These are phyloP conservation scores for Irineochytrium annulatum DNA, from an alignment of 192 early-diverging fungal species.

Conservation along the genomic window DNA sequence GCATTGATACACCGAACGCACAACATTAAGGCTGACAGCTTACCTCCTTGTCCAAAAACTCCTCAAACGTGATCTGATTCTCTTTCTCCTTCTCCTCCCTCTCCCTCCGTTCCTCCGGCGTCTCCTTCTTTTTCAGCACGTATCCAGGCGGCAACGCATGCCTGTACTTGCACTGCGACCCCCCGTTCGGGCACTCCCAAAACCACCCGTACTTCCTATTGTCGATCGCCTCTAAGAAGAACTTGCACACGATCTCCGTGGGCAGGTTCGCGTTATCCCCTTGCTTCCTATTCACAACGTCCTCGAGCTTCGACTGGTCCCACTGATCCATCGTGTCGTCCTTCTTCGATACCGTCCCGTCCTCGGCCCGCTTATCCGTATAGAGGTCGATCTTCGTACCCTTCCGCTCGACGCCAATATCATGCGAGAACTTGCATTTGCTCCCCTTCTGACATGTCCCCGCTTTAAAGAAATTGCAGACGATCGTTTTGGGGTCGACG, in stretches of 20 bases:
- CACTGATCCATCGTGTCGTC: conserved; percentile 91
- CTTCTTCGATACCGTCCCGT: conserved; percentile 47
- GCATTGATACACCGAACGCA: background rate
- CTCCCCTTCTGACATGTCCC: conserved; percentile 86
- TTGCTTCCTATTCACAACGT: conserved; percentile 80
- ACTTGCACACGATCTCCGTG: conserved; percentile 98
- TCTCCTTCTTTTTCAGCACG: conserved; percentile 86
- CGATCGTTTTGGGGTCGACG: conserved; percentile 90
- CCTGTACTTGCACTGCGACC: conserved; percentile 86
- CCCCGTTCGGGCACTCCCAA: conserved; percentile 98
- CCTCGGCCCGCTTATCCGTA: conserved; percentile 75
- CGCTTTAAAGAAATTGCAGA: conserved; percentile 89
- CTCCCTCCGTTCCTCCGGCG: conserved; percentile 65
- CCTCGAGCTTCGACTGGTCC: conserved; percentile 88
- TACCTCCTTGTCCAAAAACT: conserved; percentile 94
- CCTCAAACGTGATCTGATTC: conserved; percentile 88
- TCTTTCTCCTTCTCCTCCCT: conserved; percentile 65
- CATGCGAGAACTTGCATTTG: conserved; percentile 98
- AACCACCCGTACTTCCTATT: conserved; percentile 97
- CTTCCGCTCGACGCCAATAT: conserved; percentile 85
- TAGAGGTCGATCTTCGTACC: conserved; percentile 89
- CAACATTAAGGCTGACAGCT: background rate
- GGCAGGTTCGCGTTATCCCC: conserved; percentile 74
- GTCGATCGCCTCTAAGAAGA: conserved; percentile 95
- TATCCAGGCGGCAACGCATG: conserved; percentile 97